Base-by-base conservation (phyloP, 108 stramenopile genomes). In the Cyclotella atomus region DNA sequence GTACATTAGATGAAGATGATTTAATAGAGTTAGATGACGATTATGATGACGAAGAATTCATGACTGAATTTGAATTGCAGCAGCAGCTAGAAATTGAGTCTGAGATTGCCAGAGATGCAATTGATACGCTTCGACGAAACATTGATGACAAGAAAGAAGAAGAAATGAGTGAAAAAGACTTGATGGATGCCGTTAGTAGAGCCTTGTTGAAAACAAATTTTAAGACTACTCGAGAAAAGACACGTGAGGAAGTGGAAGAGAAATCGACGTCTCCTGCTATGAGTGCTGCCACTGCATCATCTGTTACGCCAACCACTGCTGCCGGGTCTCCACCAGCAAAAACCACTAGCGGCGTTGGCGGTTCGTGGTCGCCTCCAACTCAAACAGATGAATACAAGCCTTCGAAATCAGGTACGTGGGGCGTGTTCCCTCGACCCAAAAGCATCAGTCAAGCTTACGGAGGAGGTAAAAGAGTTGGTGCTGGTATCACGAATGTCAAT, bases 361-460 rank as follows among this genome's bases (percentile, higher is more conserved):
- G 94, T 24, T 66, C 82, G 15, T 95, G 88, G 87, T n/a, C 64
- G 9, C 61, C 75, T 1, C 46, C 56, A 38, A 25, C 44, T 7
- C 25, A 71, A 28, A 75, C 55, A 24, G 88, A 88, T 12, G 43
- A 69, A 14, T 89, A 89, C 61, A 79, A 86, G 53, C 94, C 94
- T n/a, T 68, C 67, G 7, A 89, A 89, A 57, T 59, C 64, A 15
- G 94, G 94, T 15, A 84, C 91, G 6, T 97, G 97, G 97, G 97
- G 97, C 25, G 90, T 85, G 41, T 97, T 97, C 75, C 87, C 90
- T 59, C 88, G 97, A n/a, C 97, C 97, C 23, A 90, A 86, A 53
- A 93, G 95, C 70, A 96, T 97, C 32, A 91, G 90, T 61, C 87
- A 88, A 44, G 93, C 97, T 1, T 97, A 92, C 57, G 97, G 97